Evolutionary conservation across 2,329 filamentous ascomycete species (phyloP).

Genomic region (Penicillium sp.): DNA sequence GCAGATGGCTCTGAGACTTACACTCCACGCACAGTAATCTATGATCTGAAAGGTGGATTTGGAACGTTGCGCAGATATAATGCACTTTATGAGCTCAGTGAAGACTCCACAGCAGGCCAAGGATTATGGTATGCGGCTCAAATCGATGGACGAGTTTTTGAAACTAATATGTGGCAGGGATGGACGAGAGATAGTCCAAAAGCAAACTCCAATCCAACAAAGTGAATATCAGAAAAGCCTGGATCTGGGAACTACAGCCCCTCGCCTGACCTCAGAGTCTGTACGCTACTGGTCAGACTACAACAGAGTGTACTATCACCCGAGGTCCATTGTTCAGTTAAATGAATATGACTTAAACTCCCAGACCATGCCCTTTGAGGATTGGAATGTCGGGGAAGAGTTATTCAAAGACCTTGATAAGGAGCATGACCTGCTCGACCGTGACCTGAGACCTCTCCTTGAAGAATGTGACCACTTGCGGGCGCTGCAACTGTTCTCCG

Average conservation of each 20-base stretch:
- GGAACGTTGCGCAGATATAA: conserved; percentile 85
- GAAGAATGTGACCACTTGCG: conserved; percentile 95
- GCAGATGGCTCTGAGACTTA: conserved; percentile 86
- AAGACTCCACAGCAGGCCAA: conserved; percentile 35
- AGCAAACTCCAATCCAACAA: conserved; percentile 63
- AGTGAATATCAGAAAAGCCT: conserved; percentile 78
- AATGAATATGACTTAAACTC: conserved; percentile 85
- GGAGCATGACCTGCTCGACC: conserved; percentile 82
- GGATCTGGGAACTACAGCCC: conserved; percentile 65
- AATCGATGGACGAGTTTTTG: neutral
- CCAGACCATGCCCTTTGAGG: conserved; percentile 75
- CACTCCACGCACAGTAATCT: conserved; percentile 85
- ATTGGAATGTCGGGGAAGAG: conserved; percentile 69
- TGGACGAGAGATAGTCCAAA: conserved; percentile 65
- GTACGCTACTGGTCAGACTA: conserved; percentile 98
- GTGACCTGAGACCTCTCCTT: conserved; percentile 82
- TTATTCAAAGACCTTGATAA: conserved; percentile 71
- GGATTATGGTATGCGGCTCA: conserved; percentile 45
- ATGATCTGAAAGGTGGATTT: conserved; percentile 92
- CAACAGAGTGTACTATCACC: conserved; percentile 88
- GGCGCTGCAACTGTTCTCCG: conserved; percentile 73
- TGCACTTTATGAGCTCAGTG: conserved; percentile 70
- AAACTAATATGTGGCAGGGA: conserved; percentile 50
- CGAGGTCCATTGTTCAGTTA: conserved; percentile 79
- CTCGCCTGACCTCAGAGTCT: conserved; percentile 63